Base-by-base conservation (phyloP, 805 yeast genomes). In the Ogataea angusta region DNA sequence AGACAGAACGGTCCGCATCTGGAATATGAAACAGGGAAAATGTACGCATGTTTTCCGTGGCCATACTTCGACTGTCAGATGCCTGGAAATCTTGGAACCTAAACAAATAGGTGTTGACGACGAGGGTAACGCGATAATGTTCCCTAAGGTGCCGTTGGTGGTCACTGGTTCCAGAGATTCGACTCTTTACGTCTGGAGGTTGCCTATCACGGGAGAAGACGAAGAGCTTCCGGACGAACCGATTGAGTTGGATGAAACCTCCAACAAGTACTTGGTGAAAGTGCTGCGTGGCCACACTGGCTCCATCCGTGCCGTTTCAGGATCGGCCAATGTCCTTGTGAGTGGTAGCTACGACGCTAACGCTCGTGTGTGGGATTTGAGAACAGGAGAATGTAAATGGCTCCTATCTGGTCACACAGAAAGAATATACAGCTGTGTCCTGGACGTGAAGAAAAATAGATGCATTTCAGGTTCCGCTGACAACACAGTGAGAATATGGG, bases 401-500 rank as follows among this genome's bases (percentile, higher is more conserved):
- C 79, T 83, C 9, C 70, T 91, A 15, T 67, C 77, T 2, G 98
- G 96, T 2, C 99, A 93, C 63, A 76, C 80, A 7, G 93, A 89
- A 52, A 76, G 85, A 48, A 93, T 93, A 6, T 93, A 93, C 64
- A 78, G 91, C n/a, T 87, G 95, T 2, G 84, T 88, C 2, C 70
- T 87, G 52, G 96, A 91, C 58, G 75, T 76, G 48, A 72, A 78
- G 45, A 72, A 91, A 42, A 77, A 82, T 53, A 69, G 93, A 33
- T 90, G 97, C 55, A 83, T 85, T 37, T 84, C 96, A 1, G 96
- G 97, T 0, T 82, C 95, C 4, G 81, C 88, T 82, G 99, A 93
- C 60, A 76, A 86, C 51, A 78, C 87, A 2, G 87, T 93, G 37
- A 79, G 82, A 58, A 81, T 90, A 16, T 93, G 99, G 99, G 90